Conservation (phyloP, 2,329 filamentous ascomycete species). For the Alternaria sp. region DNA sequence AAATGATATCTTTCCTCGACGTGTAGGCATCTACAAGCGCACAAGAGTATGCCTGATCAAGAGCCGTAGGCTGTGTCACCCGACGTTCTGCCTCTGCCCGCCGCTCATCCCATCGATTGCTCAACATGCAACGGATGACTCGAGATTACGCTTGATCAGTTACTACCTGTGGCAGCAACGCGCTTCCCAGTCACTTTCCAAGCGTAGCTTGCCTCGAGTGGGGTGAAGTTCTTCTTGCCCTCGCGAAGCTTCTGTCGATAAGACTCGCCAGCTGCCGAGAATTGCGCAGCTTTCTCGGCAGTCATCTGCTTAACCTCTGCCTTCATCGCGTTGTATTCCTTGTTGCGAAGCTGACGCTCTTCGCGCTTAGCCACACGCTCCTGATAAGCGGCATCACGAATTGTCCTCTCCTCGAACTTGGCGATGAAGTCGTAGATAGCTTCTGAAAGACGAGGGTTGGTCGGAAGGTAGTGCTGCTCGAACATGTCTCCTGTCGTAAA, state of each 20-base stretch:
- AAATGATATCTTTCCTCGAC: too few relatives aligned
- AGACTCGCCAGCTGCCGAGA: conserved; percentile 2
- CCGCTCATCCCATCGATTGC: neutral
- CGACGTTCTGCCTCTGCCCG: neutral
- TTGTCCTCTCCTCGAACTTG: neutral
- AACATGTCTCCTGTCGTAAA: conserved; percentile 2
- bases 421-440: neutral
- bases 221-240: conserved; percentile 4
- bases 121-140: neutral
- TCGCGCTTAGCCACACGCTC: neutral
- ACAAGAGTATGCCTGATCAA: neutral
- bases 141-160: neutral
- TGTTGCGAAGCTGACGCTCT: neutral
- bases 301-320: neutral
- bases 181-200: neutral
- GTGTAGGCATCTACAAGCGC: neutral
- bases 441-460: neutral
- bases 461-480: neutral
- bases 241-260: conserved; percentile 6
- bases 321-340: neutral
- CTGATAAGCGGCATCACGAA: neutral
- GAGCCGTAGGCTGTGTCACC: neutral
- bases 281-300: neutral
- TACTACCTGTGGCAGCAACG: neutral
- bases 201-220: conserved; percentile 1